Conservation (phyloP, 352 stramenopile genomes). For the Chrysophaeum taylorii region DNA sequence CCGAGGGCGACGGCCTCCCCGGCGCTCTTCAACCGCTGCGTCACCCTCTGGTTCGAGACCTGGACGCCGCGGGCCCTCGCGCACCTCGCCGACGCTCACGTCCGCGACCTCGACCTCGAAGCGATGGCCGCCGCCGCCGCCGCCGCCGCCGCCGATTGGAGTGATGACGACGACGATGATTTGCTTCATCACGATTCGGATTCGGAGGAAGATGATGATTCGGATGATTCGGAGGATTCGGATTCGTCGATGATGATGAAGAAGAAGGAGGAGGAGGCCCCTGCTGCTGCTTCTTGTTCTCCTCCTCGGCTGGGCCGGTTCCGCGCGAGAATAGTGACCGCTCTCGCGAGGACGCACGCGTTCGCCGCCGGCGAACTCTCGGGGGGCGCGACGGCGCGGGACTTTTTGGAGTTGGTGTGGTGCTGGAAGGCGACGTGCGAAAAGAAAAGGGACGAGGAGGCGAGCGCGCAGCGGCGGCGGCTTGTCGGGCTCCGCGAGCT, state of each 20-base stretch:
- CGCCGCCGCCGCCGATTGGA: conserved; percentile 30
- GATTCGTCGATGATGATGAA: background rate
- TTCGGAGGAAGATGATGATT: conserved; percentile 40
- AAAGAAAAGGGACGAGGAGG: conserved; percentile 64
- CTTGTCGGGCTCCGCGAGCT: conserved; percentile 97
- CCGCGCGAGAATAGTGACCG: conserved; percentile 60
- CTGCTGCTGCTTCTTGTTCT: no score
- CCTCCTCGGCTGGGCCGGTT: conserved; percentile 40
- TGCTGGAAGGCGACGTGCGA: conserved; percentile 75
- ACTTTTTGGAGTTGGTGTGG: conserved; percentile 80
- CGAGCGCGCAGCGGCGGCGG: conserved; percentile 83
- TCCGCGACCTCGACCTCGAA: conserved; percentile 14
- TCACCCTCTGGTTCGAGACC: conserved; percentile 99
- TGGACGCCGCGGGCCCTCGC: conserved; percentile 93
- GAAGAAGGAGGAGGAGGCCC: background rate
- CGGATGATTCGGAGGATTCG: background rate
- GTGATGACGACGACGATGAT: background rate
- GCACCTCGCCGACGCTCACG: conserved; percentile 77
- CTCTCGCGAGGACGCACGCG: conserved; percentile 60
- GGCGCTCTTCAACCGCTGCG: conserved; percentile 98
- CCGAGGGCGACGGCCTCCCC: conserved; percentile 95
- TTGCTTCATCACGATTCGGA: conserved; percentile 46
- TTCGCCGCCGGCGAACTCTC: conserved; percentile 3
- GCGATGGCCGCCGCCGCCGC: conserved; percentile 4
- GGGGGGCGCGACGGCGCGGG: conserved; percentile 59